Conservation (phyloP, 2,329 filamentous ascomycete species). For the Pseudogymnoascus sp. region DNA sequence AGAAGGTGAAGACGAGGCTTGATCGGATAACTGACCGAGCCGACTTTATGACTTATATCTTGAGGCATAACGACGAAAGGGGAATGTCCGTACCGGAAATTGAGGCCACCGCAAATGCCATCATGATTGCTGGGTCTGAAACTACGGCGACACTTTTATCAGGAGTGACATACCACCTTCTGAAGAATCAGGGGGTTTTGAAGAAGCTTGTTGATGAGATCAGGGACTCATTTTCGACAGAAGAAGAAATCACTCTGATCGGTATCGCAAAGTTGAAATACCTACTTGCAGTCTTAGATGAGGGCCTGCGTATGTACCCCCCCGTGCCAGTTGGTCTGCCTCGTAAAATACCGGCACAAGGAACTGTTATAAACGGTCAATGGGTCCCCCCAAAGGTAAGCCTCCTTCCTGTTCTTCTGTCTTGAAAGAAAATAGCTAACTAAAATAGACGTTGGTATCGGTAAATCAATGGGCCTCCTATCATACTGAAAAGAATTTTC, state of each 20-base stretch:
- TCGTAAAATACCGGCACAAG: slow-evolving; percentile 16
- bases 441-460: slow-evolving; percentile 12
- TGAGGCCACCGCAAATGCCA: slow-evolving; percentile 10
- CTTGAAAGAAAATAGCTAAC: slow-evolving; percentile 8
- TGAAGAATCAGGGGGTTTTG: slow-evolving; percentile 31
- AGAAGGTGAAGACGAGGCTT: slow-evolving; percentile 11
- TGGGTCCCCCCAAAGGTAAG: slow-evolving; percentile 11
- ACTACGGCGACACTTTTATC: slow-evolving; percentile 42
- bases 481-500: not conserved
- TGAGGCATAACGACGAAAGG: slow-evolving; percentile 14
- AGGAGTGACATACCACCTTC: slow-evolving; percentile 34
- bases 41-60: slow-evolving; percentile 14
- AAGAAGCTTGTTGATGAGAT: slow-evolving; percentile 36
- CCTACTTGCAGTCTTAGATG: slow-evolving; percentile 30
- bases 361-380: slow-evolving; percentile 16
- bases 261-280: slow-evolving; percentile 23
- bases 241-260: slow-evolving; percentile 17
- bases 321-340: slow-evolving; percentile 15
- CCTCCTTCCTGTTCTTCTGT: not conserved
- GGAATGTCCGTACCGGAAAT: slow-evolving; percentile 10
- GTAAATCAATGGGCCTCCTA: not conserved
- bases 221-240: slow-evolving; percentile 30
- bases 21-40: not conserved
- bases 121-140: slow-evolving; percentile 41
- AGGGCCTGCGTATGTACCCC: slow-evolving; percentile 29